Percentiles rank a stretch among this genome's conserved stretches.
Conservation (phyloP, 2,329 filamentous ascomycete species). For the Hirsutella rhossiliensis region DNA sequence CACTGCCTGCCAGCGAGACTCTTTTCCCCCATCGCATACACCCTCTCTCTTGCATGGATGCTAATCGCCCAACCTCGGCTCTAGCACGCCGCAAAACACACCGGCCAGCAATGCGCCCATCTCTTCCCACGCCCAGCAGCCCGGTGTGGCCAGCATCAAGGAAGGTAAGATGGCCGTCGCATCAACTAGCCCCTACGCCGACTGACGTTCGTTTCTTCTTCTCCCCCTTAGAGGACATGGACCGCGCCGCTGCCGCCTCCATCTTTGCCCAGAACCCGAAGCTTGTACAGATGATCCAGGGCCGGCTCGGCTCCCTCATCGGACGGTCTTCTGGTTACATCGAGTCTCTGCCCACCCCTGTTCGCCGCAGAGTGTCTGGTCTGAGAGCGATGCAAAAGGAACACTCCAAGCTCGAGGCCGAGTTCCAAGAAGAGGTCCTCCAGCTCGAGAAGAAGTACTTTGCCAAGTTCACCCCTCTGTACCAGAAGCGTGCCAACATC, state of each 20-base stretch:
- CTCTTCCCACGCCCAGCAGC: constrained; percentile 93
- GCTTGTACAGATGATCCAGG: constrained; percentile 95
- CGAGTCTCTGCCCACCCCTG: constrained; percentile 80
- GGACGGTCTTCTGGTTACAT: constrained; percentile 96
- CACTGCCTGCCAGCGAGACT: neutral
- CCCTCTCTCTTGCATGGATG: constrained; percentile 2
- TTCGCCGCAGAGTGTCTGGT: constrained; percentile 87
- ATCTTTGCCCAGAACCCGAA: constrained; percentile 94
- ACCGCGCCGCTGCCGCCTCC: constrained; percentile 74
- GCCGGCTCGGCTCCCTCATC: constrained; percentile 84
- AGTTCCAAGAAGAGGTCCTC: constrained; percentile 97
- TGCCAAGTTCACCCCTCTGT: constrained; percentile 94
- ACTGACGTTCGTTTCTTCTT: constrained; percentile 8
- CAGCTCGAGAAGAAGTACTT: constrained; percentile 99
- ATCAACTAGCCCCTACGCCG: neutral
- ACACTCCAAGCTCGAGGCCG: constrained; percentile 93
- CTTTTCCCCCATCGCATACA: neutral
- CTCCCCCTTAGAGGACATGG: constrained; percentile 63
- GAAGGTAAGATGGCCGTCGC: constrained; percentile 57
- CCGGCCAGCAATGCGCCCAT: constrained; percentile 92
- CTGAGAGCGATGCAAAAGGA: constrained; percentile 98
- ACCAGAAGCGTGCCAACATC: constrained; percentile 87
- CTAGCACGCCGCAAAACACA: constrained; percentile 95
- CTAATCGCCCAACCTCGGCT: constrained; percentile 26
- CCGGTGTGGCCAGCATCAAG: constrained; percentile 87